A percentile compares a stretch with the other conserved stretches of the same genome.
Conservation (phyloP, 176 grass and related monocot genomes). For the Oryza nivara region DNA sequence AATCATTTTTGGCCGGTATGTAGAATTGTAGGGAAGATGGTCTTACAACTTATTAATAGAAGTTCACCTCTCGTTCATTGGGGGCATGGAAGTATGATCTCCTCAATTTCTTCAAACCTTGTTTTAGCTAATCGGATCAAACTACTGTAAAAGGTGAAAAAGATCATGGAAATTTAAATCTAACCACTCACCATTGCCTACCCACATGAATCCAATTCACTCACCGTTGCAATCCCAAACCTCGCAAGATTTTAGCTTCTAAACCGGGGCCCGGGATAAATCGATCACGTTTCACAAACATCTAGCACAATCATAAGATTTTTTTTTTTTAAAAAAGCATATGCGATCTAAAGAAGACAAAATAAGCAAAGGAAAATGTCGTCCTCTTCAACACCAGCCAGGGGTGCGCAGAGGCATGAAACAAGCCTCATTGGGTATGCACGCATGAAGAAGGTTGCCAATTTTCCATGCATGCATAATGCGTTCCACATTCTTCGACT, state of each 20-base stretch:
- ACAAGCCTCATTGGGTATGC: neutral
- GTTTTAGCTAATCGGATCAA: neutral
- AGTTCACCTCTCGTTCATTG: neutral
- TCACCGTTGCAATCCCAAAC: neutral
- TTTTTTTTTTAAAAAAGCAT: no score
- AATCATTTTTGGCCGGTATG: neutral
- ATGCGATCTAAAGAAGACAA: neutral
- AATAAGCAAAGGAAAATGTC: neutral
- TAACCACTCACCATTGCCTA: neutral
- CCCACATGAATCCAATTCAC: neutral
- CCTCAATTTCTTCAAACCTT: neutral
- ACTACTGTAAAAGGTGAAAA: neutral
- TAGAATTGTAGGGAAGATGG: neutral
- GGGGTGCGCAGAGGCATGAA: constrained; percentile 27
- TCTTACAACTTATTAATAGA: neutral
- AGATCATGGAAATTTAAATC: neutral
- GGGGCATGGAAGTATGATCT: neutral
- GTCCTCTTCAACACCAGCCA: neutral
- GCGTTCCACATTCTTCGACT: neutral
- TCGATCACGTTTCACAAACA: neutral
- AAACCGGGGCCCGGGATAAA: neutral
- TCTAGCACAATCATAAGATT: neutral
- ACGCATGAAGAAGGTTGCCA: constrained; percentile 28
- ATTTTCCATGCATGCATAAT: neutral
- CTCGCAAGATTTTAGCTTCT: neutral